A percentile compares a stretch with the other conserved stretches of the same genome.
Conservation (phyloP, 176 grass and related monocot species). For the Poa pratensis region DNA sequence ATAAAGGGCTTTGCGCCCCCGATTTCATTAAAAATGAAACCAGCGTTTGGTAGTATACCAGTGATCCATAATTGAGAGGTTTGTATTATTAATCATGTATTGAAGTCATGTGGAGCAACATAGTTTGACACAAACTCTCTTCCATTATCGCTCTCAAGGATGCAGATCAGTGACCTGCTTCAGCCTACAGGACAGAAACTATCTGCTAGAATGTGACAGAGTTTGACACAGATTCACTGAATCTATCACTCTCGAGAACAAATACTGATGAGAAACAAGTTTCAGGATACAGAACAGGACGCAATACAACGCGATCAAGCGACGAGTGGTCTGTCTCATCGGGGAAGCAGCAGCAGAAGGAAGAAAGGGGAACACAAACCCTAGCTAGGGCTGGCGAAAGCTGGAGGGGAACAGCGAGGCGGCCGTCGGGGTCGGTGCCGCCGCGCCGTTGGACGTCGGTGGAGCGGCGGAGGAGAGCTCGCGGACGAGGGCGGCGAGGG, state of each 20-base stretch:
- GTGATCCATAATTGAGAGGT: too few species aligned
- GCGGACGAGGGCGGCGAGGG: slow-evolving; percentile 69
- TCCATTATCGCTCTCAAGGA: too few species aligned
- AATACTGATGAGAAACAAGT: not conserved
- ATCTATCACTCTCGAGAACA: not conserved
- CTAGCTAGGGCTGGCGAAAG: slow-evolving; percentile 56
- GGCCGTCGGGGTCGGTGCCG: not conserved
- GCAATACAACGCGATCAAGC: not conserved
- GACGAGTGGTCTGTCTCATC: not conserved
- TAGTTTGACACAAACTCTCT: not conserved
- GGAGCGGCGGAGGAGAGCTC: slow-evolving; percentile 60
- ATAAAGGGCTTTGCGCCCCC: too few species aligned
- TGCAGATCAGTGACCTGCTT: too few species aligned
- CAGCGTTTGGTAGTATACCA: too few species aligned
- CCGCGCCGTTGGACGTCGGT: not conserved
- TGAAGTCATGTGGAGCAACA: not conserved
- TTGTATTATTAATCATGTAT: too few species aligned
- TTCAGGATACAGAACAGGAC: not conserved
- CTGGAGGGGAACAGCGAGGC: slow-evolving; percentile 46
- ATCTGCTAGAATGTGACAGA: not conserved
- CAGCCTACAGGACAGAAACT: not conserved
- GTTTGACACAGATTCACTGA: not conserved
- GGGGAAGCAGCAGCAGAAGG: too few species aligned
- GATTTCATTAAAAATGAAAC: too few species aligned
- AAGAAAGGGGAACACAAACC: slow-evolving; percentile 38